Conservation (phyloP, 352 stramenopile genomes). For the Phytophthora megakarya region DNA sequence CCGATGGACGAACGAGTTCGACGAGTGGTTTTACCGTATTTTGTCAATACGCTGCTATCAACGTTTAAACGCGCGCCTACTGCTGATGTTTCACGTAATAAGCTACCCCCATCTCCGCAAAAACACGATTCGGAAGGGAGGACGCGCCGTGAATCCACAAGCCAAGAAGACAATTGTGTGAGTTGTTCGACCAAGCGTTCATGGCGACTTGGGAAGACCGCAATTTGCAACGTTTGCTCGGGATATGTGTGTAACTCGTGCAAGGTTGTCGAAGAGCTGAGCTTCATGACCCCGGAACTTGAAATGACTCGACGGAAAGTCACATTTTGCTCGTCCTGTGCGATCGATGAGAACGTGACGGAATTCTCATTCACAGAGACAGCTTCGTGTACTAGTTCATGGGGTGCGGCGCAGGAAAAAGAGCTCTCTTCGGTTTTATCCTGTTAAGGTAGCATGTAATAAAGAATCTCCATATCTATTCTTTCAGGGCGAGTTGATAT, state of each 20-base stretch:
- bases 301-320: constrained; percentile 29
- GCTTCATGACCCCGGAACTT: constrained; percentile 39
- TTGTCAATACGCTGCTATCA: constrained; percentile 31
- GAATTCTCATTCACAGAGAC: constrained; percentile 9
- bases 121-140: background rate
- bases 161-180: constrained; percentile 10
- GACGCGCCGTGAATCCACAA: background rate
- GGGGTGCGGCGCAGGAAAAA: background rate
- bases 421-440: background rate
- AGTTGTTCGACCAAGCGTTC: constrained; percentile 10
- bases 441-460: background rate
- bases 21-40: constrained; percentile 19
- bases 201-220: constrained; percentile 12
- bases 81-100: background rate
- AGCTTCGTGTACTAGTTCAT: constrained; percentile 6
- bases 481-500: too few relatives aligned
- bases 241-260: constrained; percentile 32
- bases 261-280: constrained; percentile 27
- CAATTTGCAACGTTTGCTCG: constrained; percentile 36
- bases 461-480: too few relatives aligned
- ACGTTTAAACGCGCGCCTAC: constrained; percentile 20
- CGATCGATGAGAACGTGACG: constrained; percentile 4
- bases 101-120: background rate
- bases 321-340: constrained; percentile 37
- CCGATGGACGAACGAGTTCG: constrained; percentile 10